A percentile compares a stretch with the other conserved stretches of the same genome.
These are phyloP conservation scores for Leptosphaerulina australis DNA, from an alignment of 2,329 filamentous ascomycete genomes.

Conservation along the genomic window DNA sequence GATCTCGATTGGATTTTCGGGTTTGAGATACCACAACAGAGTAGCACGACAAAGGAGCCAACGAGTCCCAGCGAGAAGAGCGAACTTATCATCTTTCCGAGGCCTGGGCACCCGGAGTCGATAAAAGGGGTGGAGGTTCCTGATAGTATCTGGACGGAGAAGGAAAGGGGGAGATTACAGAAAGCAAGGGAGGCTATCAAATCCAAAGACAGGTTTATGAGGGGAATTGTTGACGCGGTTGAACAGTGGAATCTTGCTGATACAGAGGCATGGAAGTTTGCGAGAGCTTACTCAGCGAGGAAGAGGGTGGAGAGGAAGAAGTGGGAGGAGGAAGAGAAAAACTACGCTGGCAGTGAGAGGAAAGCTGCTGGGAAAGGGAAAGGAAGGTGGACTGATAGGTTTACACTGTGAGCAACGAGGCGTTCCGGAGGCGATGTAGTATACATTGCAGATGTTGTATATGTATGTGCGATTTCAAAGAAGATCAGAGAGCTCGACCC, in stretches of 20 bases:
- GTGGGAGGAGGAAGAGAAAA: constrained; percentile 74
- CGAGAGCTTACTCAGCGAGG: constrained; percentile 69
- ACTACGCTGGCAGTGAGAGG: constrained; percentile 64
- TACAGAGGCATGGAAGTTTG: constrained; percentile 78
- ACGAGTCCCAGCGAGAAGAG: constrained; percentile 65
- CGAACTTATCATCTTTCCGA: constrained; percentile 54
- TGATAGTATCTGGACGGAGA: constrained; percentile 58
- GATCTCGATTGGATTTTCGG: constrained; percentile 90
- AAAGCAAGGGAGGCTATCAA: constrained; percentile 55
- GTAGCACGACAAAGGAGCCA: constrained; percentile 60
- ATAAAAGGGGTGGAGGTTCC: constrained; percentile 59
- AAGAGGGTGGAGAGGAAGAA: constrained; percentile 65
- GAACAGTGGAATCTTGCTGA: constrained; percentile 68
- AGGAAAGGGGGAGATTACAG: constrained; percentile 63
- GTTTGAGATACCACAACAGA: constrained; percentile 73
- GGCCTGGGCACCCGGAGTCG: constrained; percentile 55
- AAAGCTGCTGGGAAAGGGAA: constrained; percentile 1
- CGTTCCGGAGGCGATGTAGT: too few relatives aligned
- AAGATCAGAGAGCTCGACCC: too few relatives aligned
- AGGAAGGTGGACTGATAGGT: constrained; percentile 11
- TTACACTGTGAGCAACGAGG: too few relatives aligned
- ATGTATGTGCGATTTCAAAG: too few relatives aligned
- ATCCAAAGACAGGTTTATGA: constrained; percentile 39
- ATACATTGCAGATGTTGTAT: too few relatives aligned
- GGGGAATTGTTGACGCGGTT: constrained; percentile 49